A percentile compares a stretch with the other conserved stretches of the same genome.
phyloP scores from a whole-genome alignment of 192 early-diverging fungal genomes.

The Geosiphon pyriformis region DNA sequence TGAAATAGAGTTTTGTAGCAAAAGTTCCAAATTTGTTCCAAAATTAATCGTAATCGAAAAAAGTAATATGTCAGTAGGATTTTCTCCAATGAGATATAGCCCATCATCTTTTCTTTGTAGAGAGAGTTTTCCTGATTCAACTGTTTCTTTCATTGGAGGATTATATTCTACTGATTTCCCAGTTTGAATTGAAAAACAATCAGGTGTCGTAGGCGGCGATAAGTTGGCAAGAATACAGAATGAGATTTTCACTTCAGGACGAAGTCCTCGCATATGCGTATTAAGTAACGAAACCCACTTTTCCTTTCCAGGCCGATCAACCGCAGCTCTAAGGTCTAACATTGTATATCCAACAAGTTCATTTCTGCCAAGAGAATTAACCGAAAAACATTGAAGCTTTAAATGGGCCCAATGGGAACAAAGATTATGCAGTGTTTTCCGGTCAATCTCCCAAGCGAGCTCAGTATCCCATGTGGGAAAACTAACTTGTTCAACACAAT shows the following conservation, averaged over 20 bases:
- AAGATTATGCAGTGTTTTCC: conserved; percentile 36
- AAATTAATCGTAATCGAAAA: conserved; percentile 26
- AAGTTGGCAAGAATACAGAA: conserved; percentile 29
- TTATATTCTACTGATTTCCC: conserved; percentile 4
- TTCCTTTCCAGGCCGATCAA: conserved; percentile 27
- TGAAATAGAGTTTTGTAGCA: conserved; percentile 18
- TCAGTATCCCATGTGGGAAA: conserved; percentile 45
- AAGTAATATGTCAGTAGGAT: conserved; percentile 7
- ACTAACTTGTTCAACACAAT: conserved; percentile 37
- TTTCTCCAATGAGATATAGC: conserved; percentile 11
- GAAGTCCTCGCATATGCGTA: conserved; percentile 27
- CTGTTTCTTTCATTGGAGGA: background rate
- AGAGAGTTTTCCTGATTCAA: background rate
- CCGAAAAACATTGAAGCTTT: conserved; percentile 40
- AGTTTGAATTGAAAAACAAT: background rate
- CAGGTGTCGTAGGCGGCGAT: conserved; percentile 10
- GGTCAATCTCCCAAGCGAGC: conserved; percentile 43
- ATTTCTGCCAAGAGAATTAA: conserved; percentile 30
- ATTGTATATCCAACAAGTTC: conserved; percentile 38
- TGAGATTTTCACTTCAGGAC: conserved; percentile 37
- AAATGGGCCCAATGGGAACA: conserved; percentile 36
- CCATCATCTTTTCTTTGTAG: background rate
- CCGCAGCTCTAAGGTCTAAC: conserved; percentile 33
- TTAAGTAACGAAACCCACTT: conserved; percentile 32
- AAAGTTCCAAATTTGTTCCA: conserved; percentile 21